Percentiles rank a stretch among this genome's conserved stretches.
These are phyloP conservation scores for Eimeria necatrix DNA, from an alignment of 169 alveolate genomes.

Conservation along the genomic window DNA sequence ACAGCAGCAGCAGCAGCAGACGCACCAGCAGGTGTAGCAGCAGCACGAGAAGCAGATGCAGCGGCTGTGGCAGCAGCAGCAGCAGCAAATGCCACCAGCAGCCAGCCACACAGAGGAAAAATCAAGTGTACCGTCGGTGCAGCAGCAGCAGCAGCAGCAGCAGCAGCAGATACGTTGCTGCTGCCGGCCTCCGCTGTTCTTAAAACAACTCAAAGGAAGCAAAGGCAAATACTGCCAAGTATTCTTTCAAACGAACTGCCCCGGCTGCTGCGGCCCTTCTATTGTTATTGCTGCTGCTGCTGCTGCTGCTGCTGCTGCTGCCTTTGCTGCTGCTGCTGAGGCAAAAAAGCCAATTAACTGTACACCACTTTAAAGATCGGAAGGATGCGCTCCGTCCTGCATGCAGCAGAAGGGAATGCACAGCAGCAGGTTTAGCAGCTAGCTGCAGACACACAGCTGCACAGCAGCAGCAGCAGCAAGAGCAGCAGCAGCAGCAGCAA, in stretches of 20 bases:
- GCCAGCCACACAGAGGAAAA: no score
- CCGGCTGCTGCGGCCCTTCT: background rate
- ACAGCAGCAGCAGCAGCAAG: background rate
- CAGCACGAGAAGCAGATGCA: no score
- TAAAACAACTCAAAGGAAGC: background rate
- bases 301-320: constrained; percentile 24
- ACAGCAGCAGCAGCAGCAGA: no score
- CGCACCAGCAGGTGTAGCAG: no score
- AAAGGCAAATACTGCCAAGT: background rate
- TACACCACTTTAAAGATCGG: background rate
- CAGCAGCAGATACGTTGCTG: no score
- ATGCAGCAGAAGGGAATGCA: background rate
- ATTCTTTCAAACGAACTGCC: background rate
- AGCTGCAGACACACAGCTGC: background rate
- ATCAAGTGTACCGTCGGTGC: no score
- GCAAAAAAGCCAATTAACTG: background rate
- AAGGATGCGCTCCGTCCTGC: constrained; percentile 29
- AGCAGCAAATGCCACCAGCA: no score
- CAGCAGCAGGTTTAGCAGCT: background rate
- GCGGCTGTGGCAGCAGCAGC: no score
- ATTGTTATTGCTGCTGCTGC: background rate
- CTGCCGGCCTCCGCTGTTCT: background rate
- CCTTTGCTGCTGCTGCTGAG: constrained; percentile 3
- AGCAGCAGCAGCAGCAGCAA: background rate
- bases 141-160: no score